Evolutionary conservation across 495 filamentous ascomycete species (phyloP).

Genomic region (Pseudomonodictys pantanalensis): DNA sequence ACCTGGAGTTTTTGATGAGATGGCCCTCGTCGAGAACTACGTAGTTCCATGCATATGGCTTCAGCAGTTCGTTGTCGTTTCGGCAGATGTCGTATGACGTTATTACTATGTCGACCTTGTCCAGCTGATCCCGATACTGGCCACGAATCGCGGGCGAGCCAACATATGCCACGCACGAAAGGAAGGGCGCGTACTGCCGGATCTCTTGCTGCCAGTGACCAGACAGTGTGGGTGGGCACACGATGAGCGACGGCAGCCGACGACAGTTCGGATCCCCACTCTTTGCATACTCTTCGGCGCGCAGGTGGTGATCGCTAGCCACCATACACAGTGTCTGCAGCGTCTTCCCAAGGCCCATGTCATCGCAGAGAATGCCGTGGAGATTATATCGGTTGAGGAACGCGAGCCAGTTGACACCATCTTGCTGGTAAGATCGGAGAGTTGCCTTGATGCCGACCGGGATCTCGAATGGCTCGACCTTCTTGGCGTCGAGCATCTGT

Average conservation of each 20-base stretch:
- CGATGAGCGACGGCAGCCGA: conserved; percentile 83
- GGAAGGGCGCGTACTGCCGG: conserved; percentile 88
- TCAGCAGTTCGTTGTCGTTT: conserved; percentile 85
- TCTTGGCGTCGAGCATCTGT: conserved; percentile 92
- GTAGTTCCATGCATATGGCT: conserved; percentile 89
- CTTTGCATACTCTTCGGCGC: conserved; percentile 81
- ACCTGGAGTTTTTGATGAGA: conserved; percentile 95
- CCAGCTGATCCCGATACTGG: conserved; percentile 62
- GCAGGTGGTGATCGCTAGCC: conserved; percentile 91
- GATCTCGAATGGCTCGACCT: conserved; percentile 89
- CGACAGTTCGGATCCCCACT: conserved; percentile 72
- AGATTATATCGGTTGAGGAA: conserved; percentile 98
- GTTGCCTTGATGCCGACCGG: conserved; percentile 96
- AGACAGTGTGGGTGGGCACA: conserved; percentile 95
- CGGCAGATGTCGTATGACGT: conserved; percentile 97
- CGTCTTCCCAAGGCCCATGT: conserved; percentile 98
- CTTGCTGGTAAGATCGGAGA: conserved; percentile 93
- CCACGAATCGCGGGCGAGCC: conserved; percentile 78
- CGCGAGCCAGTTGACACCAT: conserved; percentile 97
- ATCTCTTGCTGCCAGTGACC: conserved; percentile 99
- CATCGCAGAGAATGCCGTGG: conserved; percentile 96
- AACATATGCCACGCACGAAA: conserved; percentile 83
- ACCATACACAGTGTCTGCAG: conserved; percentile 97
- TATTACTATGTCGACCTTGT: conserved; percentile 82
- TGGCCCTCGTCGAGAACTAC: conserved; percentile 96